phyloP scores from a whole-genome alignment of 768 basidiomycete genomes.

The Boletellus ananas region DNA sequence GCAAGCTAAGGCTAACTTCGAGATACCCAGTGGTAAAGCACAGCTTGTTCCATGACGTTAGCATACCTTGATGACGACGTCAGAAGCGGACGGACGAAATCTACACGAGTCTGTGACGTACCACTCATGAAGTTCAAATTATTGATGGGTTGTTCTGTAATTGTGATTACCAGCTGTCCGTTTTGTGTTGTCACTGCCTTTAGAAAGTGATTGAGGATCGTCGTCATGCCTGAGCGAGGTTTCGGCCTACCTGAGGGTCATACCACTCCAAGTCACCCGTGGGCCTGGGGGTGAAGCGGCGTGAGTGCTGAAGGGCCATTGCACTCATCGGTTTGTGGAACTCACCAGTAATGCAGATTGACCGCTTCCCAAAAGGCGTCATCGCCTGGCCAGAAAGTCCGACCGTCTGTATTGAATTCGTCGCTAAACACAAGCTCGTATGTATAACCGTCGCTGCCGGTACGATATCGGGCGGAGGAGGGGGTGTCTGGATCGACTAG shows the following conservation, averaged over 20 bases:
- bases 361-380: constrained; percentile 85
- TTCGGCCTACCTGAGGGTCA: constrained; percentile 53
- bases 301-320: constrained; percentile 5
- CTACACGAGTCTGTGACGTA: constrained; percentile 27
- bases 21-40: constrained; percentile 94
- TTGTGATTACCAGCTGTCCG: constrained; percentile 79
- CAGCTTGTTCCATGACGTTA: constrained; percentile 90
- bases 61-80: constrained; percentile 45
- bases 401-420: constrained; percentile 74
- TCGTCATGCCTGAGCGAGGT: not conserved
- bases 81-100: not conserved
- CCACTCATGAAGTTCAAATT: constrained; percentile 84
- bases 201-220: not conserved
- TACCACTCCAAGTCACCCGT: constrained; percentile 87
- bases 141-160: constrained; percentile 65
- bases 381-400: constrained; percentile 75
- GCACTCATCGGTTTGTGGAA: not conserved
- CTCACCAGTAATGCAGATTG: constrained; percentile 79
- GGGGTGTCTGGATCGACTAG: constrained; percentile 83
- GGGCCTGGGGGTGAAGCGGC: constrained; percentile 32
- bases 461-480: constrained; percentile 46
- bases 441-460: constrained; percentile 69
- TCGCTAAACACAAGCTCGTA: constrained; percentile 88
- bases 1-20: constrained; percentile 76
- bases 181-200: constrained; percentile 68